These are phyloP conservation scores for Recurvomyces mirabilis DNA, from an alignment of 495 filamentous ascomycete species.

Conservation along the genomic window DNA sequence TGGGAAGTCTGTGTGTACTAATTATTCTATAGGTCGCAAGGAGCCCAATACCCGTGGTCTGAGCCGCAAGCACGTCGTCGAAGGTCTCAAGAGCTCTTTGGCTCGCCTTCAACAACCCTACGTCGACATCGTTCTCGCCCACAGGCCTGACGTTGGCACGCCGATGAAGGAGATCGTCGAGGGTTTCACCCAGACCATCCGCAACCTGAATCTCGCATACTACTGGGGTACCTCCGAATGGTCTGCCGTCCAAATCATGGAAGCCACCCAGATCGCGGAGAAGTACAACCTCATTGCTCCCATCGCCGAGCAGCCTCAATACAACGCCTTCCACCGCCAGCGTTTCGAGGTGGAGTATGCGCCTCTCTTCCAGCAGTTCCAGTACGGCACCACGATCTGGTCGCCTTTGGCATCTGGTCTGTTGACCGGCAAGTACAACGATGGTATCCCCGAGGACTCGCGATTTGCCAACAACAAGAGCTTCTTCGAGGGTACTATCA, in stretches of 20 bases:
- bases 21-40: slow-evolving; percentile 26
- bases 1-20: neutral
- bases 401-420: slow-evolving; percentile 32
- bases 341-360: slow-evolving; percentile 40
- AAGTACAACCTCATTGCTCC: slow-evolving; percentile 46
- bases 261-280: slow-evolving; percentile 44
- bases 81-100: slow-evolving; percentile 38
- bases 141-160: slow-evolving; percentile 35
- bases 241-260: slow-evolving; percentile 44
- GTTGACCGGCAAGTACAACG: slow-evolving; percentile 36
- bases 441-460: slow-evolving; percentile 34
- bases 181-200: slow-evolving; percentile 39
- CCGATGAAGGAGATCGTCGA: slow-evolving; percentile 43
- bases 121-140: slow-evolving; percentile 40
- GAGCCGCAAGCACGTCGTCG: slow-evolving; percentile 38
- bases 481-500: slow-evolving; percentile 28
- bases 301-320: slow-evolving; percentile 47
- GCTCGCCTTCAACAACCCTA: slow-evolving; percentile 36
- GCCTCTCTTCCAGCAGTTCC: slow-evolving; percentile 32
- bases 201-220: slow-evolving; percentile 37
- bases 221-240: slow-evolving; percentile 48
- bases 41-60: slow-evolving; percentile 40
- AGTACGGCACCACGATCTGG: slow-evolving; percentile 37
- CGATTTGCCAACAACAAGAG: slow-evolving; percentile 30
- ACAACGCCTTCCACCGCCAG: slow-evolving; percentile 46